Evolutionary conservation across 306 rosid genomes (phyloP), one percentile per base, ranked within the genome.

Genomic region (Lathyrus aphaca): DNA sequence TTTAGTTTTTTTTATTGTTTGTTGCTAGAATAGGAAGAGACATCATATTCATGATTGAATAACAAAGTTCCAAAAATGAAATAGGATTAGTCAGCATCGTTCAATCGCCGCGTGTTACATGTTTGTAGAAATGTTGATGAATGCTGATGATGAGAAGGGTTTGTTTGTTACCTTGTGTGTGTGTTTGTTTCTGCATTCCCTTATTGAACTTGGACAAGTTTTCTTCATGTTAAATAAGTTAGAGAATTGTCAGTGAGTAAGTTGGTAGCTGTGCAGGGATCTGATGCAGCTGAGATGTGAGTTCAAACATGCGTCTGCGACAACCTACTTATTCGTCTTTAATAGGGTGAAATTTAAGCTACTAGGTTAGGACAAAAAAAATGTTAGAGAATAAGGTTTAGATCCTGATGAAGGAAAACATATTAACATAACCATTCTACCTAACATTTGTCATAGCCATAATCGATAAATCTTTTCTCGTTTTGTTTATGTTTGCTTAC

Each of bases 401-500:
- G 51, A 45, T 10, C 0, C 51, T 1, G 3, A 16, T 1, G 5
- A 48, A 16, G 23, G 54, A 48, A 11, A 15, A 48, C 2, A 0
- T 48, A 15, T 46, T 46, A 46, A 45, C 16, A n/a, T n/a, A n/a
- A n/a, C n/a, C n/a, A n/a, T 15, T 46, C 8, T 15, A 15, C 21
- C 0, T 1, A 15, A 15, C 21, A 15, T 46, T 46, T 46, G 44
- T 17, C 49, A 50, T 16, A 42, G 48, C 44, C 7, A 15, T 38
- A 38, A 49, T 59, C 57, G 4, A 19, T 59, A 17, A n/a, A 8
- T 3, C 10, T 25, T 17, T 60, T 40, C 37, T n/a, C 8, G 39
- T 2, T 39, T 18, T 32, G 10, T 23, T 46, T 48, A 39, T 44
- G 16, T 70, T 74, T 29, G 17, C 78, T 80, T 27, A 79, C 69